phyloP scores from a whole-genome alignment of 345 rosid genomes.

The Linum lewisii region DNA sequence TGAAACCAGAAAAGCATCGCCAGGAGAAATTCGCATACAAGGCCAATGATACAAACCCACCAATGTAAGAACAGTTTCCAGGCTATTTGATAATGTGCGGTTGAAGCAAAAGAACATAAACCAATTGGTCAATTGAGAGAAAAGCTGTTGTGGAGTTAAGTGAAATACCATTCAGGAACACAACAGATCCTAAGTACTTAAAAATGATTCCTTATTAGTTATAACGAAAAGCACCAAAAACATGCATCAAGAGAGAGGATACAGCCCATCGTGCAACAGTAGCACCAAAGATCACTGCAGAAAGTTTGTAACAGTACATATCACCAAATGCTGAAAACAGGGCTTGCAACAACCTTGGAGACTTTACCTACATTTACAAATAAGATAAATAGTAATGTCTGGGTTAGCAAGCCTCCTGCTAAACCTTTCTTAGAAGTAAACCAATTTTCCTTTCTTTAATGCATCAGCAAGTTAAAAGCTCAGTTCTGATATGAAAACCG shows the following conservation, averaged over 20 bases:
- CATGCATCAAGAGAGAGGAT: conserved; percentile 51
- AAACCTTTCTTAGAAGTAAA: too few relatives aligned
- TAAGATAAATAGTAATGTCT: not conserved
- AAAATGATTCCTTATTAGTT: not conserved
- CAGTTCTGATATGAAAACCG: not conserved
- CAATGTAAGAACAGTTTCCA: conserved; percentile 85
- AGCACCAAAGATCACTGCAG: conserved; percentile 42
- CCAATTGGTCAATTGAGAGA: conserved; percentile 78
- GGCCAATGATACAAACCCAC: conserved; percentile 88
- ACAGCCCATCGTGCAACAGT: conserved; percentile 72
- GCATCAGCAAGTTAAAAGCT: not conserved
- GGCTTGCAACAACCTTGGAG: conserved; percentile 76
- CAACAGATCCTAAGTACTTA: not conserved
- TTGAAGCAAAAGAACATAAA: conserved; percentile 81
- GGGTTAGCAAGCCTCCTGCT: too few relatives aligned
- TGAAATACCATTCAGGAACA: conserved; percentile 12
- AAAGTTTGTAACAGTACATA: conserved; percentile 66
- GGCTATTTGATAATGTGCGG: conserved; percentile 83
- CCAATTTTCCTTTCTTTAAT: too few relatives aligned
- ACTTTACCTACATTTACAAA: conserved; percentile 33
- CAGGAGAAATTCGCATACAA: conserved; percentile 44
- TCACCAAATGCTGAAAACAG: conserved; percentile 83
- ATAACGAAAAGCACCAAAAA: not conserved
- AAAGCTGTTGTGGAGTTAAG: conserved; percentile 61
- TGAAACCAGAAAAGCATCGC: conserved; percentile 27